These are phyloP conservation scores for Tulasnella sp. DNA, from an alignment of 768 basidiomycete species.

Conservation along the genomic window DNA sequence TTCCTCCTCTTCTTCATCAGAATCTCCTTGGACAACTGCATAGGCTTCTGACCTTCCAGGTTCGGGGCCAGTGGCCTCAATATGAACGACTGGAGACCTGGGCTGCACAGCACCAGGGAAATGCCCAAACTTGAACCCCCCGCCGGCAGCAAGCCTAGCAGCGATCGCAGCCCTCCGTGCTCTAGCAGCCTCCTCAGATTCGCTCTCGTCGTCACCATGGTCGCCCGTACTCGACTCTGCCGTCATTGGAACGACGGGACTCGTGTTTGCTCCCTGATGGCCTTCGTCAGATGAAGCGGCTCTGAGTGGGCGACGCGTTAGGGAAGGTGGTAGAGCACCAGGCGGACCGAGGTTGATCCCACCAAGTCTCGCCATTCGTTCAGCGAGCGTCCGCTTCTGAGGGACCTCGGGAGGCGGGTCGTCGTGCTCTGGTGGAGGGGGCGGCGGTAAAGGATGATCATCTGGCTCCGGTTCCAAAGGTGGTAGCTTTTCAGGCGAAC, in stretches of 20 bases:
- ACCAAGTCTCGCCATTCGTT: slow-evolving; percentile 89
- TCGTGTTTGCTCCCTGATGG: slow-evolving; percentile 20
- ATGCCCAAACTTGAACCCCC: slow-evolving; percentile 48
- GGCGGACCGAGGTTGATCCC: slow-evolving; percentile 52
- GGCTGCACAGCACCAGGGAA: slow-evolving; percentile 27
- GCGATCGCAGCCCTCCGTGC: slow-evolving; percentile 40
- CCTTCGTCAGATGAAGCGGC: too few relatives aligned
- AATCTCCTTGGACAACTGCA: slow-evolving; percentile 48
- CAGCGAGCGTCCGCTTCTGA: slow-evolving; percentile 64
- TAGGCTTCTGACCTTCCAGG: slow-evolving; percentile 26
- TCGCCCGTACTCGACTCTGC: slow-evolving; percentile 21
- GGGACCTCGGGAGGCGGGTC: slow-evolving; percentile 15
- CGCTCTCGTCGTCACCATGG: slow-evolving; percentile 34
- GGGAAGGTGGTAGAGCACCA: slow-evolving; percentile 20
- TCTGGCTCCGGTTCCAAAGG: slow-evolving; percentile 8
- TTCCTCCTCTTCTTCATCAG: slow-evolving; percentile 57
- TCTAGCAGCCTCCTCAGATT: slow-evolving; percentile 35
- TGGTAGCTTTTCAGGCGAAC: slow-evolving; percentile 1
- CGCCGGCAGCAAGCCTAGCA: slow-evolving; percentile 42
- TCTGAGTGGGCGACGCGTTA: neutral
- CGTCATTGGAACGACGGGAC: slow-evolving; percentile 21
- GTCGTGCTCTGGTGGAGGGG: neutral
- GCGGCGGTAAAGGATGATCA: neutral
- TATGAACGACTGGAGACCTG: slow-evolving; percentile 15
- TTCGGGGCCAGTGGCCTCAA: neutral